Evolutionary conservation across 139 green algal genomes (phyloP), one percentile per base, ranked within the genome.

Genomic region (Volvox reticuliferus): DNA sequence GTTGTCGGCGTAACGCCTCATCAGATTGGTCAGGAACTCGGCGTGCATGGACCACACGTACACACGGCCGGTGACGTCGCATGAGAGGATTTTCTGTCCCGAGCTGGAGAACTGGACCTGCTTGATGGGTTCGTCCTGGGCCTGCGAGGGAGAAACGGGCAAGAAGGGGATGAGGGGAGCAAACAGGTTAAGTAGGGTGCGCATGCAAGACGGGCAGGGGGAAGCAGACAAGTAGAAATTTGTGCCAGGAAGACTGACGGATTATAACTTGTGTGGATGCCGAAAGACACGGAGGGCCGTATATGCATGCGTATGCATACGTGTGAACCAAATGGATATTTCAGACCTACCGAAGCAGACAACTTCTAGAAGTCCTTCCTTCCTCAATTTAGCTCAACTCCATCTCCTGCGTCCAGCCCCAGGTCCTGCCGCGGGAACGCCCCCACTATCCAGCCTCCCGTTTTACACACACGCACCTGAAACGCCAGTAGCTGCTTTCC

Each of bases 121-220:
- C 93, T 95, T 95, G 79, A 95, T 88, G 37, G 90, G 93, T 83
- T 93, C 90, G 44, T 93, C 91, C 84, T 94, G 89, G 33, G 75
- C 75, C 75, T 71, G 37, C 2, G 37, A 21, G 35, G 62, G 75
- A 17, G 61, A 44, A 18, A 88, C 2, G 75, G 33, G 32, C 3
- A 36, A 30, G 2, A 18, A 73, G 65, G 65, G 62, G 62, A 19
- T 69, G 62, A 17, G 62, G 62, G 62, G 12, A 55, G 9, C 44
- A 55, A 55, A 55, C 44, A 55, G 9, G 44, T 55, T 55, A 26
- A 75, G 14, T 12, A 75, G 9, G 67, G 67, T 75, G 9, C 14
- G 67, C 24, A 75, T 32, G 67, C 22, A 26, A 33, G 33, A 32
- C 33, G 3, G 32, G 32, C 32, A 62, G 33, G 30, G 17, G 77